phyloP scores from a whole-genome alignment of 495 filamentous ascomycete species.

The Cercophora sp. region DNA sequence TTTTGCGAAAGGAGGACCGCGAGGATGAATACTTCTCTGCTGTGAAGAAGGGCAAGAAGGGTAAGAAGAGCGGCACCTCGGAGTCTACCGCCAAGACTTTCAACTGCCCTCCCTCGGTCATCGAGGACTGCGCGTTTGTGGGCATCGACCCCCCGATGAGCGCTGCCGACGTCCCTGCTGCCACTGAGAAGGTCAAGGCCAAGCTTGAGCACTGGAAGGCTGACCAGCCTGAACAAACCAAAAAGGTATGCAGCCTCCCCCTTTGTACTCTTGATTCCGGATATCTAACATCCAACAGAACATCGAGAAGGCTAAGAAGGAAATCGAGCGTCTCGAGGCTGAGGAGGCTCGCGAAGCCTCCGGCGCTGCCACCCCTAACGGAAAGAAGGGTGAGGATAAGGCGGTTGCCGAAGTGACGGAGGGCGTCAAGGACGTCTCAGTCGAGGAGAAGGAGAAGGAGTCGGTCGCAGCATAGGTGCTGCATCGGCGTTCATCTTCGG shows the following conservation, averaged over 20 bases:
- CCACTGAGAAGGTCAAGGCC: slow-evolving; percentile 80
- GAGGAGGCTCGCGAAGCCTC: slow-evolving; percentile 43
- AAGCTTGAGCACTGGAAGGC: slow-evolving; percentile 93
- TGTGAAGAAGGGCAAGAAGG: slow-evolving; percentile 87
- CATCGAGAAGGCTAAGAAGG: slow-evolving; percentile 68
- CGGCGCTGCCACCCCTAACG: slow-evolving; percentile 34
- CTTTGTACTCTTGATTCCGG: neutral
- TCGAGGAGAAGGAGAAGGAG: slow-evolving; percentile 61
- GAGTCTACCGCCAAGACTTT: slow-evolving; percentile 58
- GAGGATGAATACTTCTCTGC: slow-evolving; percentile 87
- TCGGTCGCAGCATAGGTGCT: slow-evolving; percentile 26
- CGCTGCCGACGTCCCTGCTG: slow-evolving; percentile 71
- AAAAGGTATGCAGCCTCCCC: slow-evolving; percentile 60
- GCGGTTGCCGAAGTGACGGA: slow-evolving; percentile 42
- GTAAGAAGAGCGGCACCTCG: slow-evolving; percentile 56
- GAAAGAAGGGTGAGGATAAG: slow-evolving; percentile 36
- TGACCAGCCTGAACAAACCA: slow-evolving; percentile 86
- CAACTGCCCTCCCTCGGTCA: slow-evolving; percentile 81
- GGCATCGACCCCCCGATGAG: slow-evolving; percentile 82
- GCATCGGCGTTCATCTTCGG: neutral
- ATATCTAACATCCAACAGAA: slow-evolving; percentile 51
- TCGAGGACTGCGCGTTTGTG: slow-evolving; percentile 81
- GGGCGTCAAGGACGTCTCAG: slow-evolving; percentile 66
- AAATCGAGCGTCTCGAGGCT: slow-evolving; percentile 58
- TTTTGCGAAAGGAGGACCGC: slow-evolving; percentile 76